phyloP scores from a whole-genome alignment of 768 basidiomycete species.

The Mycena vitilis region DNA sequence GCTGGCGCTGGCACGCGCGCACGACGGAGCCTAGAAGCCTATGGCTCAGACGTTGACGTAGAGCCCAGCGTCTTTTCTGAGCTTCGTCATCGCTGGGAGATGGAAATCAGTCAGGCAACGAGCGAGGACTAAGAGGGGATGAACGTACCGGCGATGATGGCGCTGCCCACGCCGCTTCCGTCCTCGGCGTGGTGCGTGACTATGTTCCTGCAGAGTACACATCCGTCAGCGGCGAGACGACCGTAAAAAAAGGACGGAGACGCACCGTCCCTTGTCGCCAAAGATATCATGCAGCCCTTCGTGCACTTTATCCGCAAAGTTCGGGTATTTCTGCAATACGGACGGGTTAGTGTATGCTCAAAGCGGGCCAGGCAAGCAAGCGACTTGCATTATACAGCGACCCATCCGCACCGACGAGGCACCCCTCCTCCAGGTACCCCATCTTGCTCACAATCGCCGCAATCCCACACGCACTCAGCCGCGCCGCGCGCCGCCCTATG shows the following conservation, averaged over 20 bases:
- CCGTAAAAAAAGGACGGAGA: conserved; percentile 35
- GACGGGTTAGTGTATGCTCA: not conserved
- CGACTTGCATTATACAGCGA: conserved; percentile 89
- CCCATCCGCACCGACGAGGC: conserved; percentile 91
- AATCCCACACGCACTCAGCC: conserved; percentile 94
- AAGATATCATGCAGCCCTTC: conserved; percentile 95
- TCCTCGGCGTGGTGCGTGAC: conserved; percentile 88
- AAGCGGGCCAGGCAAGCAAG: not conserved
- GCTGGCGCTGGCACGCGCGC: too few relatives aligned
- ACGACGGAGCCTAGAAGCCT: not conserved
- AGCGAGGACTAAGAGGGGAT: not conserved
- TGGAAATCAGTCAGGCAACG: conserved; percentile 1
- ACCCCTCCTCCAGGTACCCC: conserved; percentile 92
- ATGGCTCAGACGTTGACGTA: conserved; percentile 59
- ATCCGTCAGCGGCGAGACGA: not conserved
- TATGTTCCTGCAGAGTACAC: conserved; percentile 62
- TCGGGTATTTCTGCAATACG: conserved; percentile 92
- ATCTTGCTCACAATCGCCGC: conserved; percentile 96
- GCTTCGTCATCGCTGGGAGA: conserved; percentile 86
- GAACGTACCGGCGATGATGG: conserved; percentile 81
- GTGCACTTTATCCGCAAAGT: conserved; percentile 92
- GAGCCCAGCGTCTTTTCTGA: conserved; percentile 74
- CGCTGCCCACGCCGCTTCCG: conserved; percentile 94
- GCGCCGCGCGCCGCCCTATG: conserved; percentile 89
- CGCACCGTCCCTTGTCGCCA: conserved; percentile 93